Evolutionary conservation across 2,329 filamentous ascomycete genomes (phyloP).

Genomic region (Graphium sp.): DNA sequence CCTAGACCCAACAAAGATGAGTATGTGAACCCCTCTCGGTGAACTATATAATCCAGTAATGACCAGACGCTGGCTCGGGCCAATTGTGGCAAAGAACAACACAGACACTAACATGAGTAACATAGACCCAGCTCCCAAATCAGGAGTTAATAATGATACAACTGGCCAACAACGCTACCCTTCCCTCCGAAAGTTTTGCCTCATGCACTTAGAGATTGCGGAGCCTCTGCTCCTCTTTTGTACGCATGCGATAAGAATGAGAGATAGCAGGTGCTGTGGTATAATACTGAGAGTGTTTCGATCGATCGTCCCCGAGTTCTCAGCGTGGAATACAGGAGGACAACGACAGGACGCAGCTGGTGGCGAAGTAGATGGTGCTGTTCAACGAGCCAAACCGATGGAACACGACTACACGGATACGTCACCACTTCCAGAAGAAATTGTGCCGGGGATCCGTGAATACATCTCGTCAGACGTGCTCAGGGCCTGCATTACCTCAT

Average conservation of each 20-base stretch:
- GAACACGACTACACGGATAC: slow-evolving; percentile 13
- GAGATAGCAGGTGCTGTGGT: slow-evolving; percentile 74
- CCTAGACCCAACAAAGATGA: slow-evolving; percentile 56
- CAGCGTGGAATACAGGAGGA: slow-evolving; percentile 16
- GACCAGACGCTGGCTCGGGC: background rate
- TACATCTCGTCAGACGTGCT: slow-evolving; percentile 83
- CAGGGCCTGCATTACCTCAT: slow-evolving; percentile 73
- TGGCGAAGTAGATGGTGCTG: slow-evolving; percentile 5
- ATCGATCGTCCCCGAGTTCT: slow-evolving; percentile 70
- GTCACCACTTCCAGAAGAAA: slow-evolving; percentile 30
- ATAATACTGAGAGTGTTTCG: slow-evolving; percentile 78
- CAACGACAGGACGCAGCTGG: slow-evolving; percentile 8
- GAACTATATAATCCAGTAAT: no score
- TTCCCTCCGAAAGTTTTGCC: slow-evolving; percentile 65
- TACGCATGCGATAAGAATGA: slow-evolving; percentile 77
- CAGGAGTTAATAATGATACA: no score
- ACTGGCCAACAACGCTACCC: slow-evolving; percentile 15
- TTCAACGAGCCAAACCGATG: no score
- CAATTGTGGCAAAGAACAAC: no score
- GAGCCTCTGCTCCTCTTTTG: slow-evolving; percentile 85
- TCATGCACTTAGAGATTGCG: slow-evolving; percentile 61
- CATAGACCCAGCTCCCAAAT: slow-evolving; percentile 4
- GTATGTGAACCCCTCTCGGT: no score
- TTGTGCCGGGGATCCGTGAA: slow-evolving; percentile 58
- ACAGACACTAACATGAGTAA: no score